A percentile compares a stretch with the other conserved stretches of the same genome.
These are phyloP conservation scores for Dactylonectria macrodidyma DNA, from an alignment of 2,329 filamentous ascomycete genomes.

Conservation along the genomic window DNA sequence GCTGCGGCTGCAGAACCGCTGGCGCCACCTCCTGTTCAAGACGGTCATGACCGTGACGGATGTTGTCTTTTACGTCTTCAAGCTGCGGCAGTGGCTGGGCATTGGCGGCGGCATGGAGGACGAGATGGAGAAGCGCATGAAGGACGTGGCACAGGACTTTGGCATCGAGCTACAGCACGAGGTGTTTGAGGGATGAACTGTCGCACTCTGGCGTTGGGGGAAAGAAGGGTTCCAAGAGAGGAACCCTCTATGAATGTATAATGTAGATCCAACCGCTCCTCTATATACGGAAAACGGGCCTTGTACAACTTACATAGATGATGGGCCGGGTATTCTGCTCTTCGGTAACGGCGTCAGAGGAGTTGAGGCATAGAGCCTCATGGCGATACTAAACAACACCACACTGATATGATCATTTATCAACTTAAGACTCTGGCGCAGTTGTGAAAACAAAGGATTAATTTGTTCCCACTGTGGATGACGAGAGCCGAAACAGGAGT, in stretches of 20 bases:
- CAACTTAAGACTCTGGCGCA: constrained; percentile 3
- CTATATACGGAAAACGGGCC: constrained; percentile 4
- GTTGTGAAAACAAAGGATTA: background rate
- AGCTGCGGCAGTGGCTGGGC: constrained; percentile 82
- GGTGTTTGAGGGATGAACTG: constrained; percentile 83
- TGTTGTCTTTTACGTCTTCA: constrained; percentile 86
- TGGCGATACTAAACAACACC: constrained; percentile 18
- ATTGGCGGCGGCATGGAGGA: constrained; percentile 92
- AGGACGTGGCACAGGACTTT: constrained; percentile 88
- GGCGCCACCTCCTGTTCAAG: constrained; percentile 86
- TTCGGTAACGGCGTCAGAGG: constrained; percentile 22
- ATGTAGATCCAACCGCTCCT: constrained; percentile 21
- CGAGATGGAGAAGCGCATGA: constrained; percentile 91
- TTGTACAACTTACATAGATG: constrained; percentile 22
- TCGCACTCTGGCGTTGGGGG: background rate
- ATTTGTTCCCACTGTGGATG: background rate
- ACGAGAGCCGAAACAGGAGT: background rate
- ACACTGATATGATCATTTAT: constrained; percentile 17
- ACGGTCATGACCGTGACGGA: constrained; percentile 83
- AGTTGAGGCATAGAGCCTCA: constrained; percentile 21
- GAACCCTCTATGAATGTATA: constrained; percentile 10
- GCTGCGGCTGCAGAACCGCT: constrained; percentile 78
- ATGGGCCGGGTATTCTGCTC: constrained; percentile 2
- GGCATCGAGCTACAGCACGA: constrained; percentile 92
- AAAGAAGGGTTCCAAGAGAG: background rate